A percentile compares a stretch with the other conserved stretches of the same genome.
These are phyloP conservation scores for Psilocybe cyanescens DNA, from an alignment of 768 basidiomycete species.

Conservation along the genomic window DNA sequence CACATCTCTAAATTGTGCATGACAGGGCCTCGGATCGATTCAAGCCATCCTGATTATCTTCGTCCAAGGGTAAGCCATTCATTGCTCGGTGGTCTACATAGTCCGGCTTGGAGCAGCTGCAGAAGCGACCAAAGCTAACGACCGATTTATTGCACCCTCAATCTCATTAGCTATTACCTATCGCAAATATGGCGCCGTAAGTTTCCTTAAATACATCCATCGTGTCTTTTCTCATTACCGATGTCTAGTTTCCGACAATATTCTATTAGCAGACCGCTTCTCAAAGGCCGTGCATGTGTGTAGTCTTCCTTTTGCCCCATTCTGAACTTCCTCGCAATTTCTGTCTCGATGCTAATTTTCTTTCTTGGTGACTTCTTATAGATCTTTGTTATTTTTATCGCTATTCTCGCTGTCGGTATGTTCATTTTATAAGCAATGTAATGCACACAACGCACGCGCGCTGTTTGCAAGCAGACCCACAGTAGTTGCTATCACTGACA, in stretches of 20 bases:
- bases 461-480: background rate
- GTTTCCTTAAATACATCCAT: background rate
- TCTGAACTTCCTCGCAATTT: background rate
- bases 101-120: background rate
- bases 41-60: conserved; percentile 30
- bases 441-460: background rate
- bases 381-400: conserved; percentile 26
- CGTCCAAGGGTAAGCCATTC: conserved; percentile 31
- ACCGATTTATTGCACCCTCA: background rate
- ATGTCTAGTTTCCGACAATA: conserved; percentile 6
- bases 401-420: conserved; percentile 26
- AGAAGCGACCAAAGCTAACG: background rate
- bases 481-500: background rate
- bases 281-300: conserved; percentile 17
- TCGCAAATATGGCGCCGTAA: conserved; percentile 35
- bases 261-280: conserved; percentile 5
- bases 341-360: background rate
- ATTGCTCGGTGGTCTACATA: background rate
- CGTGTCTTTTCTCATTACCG: background rate
- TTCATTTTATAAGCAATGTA: background rate
- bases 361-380: background rate
- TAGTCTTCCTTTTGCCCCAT: background rate
- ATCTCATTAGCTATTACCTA: conserved; percentile 29
- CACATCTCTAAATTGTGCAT: background rate
- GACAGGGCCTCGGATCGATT: background rate